Conservation (phyloP, 345 rosid genomes). For the Eutrema yunnanense region DNA sequence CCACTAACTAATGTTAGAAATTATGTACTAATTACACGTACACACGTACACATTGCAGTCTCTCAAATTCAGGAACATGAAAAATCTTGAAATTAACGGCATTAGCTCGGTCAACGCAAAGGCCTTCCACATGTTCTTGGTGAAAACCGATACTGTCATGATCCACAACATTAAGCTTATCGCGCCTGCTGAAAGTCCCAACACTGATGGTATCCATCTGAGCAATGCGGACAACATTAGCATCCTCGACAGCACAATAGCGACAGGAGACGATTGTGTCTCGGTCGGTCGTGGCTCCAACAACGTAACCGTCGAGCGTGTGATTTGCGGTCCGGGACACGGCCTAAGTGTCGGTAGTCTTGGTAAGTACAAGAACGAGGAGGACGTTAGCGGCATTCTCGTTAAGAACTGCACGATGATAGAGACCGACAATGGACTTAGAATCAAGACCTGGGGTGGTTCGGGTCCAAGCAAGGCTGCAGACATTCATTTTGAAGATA, state of each 20-base stretch:
- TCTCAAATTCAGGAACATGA: conserved; percentile 34
- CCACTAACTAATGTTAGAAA: not conserved
- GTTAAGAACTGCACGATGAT: conserved; percentile 25
- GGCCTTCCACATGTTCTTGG: conserved; percentile 48
- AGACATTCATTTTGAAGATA: conserved; percentile 15
- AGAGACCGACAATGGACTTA: conserved; percentile 27
- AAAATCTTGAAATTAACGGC: conserved; percentile 25
- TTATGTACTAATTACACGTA: not conserved
- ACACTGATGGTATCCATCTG: conserved; percentile 33
- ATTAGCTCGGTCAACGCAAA: conserved; percentile 44
- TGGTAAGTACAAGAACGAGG: conserved; percentile 28
- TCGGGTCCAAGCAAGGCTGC: conserved; percentile 12
- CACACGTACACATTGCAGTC: conserved; percentile 30
- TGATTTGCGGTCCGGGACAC: conserved; percentile 30
- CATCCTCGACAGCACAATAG: conserved; percentile 23
- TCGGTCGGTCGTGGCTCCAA: conserved; percentile 32
- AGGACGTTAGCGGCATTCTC: conserved; percentile 22
- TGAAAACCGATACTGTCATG: conserved; percentile 15
- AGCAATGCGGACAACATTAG: conserved; percentile 25
- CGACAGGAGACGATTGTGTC: conserved; percentile 31
- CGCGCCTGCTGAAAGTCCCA: conserved; percentile 54
- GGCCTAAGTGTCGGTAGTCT: conserved; percentile 36
- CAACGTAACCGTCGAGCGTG: conserved; percentile 27
- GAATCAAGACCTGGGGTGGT: conserved; percentile 36
- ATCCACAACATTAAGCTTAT: conserved; percentile 29